A percentile compares a stretch with the other conserved stretches of the same genome.
Conservation (phyloP, 1,284 basidiomycete genomes). For the Mycena sp. region DNA sequence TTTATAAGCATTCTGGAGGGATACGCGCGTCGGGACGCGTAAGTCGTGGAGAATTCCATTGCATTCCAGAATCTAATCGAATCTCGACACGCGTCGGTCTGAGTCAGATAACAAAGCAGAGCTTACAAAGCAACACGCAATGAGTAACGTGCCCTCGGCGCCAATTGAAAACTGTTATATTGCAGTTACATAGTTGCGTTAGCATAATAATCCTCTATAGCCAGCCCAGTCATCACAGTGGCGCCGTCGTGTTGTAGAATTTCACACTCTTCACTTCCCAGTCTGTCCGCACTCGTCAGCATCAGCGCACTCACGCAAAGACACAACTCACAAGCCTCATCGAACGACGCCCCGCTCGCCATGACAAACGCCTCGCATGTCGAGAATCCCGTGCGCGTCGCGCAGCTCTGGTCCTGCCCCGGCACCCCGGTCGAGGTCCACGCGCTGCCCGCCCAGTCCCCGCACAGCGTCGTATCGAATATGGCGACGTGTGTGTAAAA, state of each 20-base stretch:
- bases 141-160: too few relatives aligned
- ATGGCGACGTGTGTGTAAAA: constrained; percentile 82
- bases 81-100: too few relatives aligned
- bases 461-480: constrained; percentile 87
- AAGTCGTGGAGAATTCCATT: not conserved
- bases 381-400: constrained; percentile 80
- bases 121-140: too few relatives aligned
- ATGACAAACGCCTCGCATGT: constrained; percentile 83
- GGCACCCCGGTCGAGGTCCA: constrained; percentile 78
- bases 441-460: constrained; percentile 73
- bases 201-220: not conserved
- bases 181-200: too few relatives aligned
- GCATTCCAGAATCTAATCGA: not conserved
- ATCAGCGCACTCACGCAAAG: not conserved
- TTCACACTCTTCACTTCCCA: constrained; percentile 81
- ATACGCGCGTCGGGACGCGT: constrained; percentile 23
- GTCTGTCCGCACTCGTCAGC: constrained; percentile 51
- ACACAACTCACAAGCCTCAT: constrained; percentile 76
- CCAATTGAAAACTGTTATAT: too few relatives aligned
- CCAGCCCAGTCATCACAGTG: constrained; percentile 7
- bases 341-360: constrained; percentile 74
- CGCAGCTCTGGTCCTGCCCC: constrained; percentile 85
- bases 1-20: constrained; percentile 18
- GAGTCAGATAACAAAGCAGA: too few relatives aligned
- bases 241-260: constrained; percentile 55